Evolutionary conservation across 441 rosid species (phyloP), one percentile per base, ranked within the genome.

Genomic region (Arabidopsis hybrid): DNA sequence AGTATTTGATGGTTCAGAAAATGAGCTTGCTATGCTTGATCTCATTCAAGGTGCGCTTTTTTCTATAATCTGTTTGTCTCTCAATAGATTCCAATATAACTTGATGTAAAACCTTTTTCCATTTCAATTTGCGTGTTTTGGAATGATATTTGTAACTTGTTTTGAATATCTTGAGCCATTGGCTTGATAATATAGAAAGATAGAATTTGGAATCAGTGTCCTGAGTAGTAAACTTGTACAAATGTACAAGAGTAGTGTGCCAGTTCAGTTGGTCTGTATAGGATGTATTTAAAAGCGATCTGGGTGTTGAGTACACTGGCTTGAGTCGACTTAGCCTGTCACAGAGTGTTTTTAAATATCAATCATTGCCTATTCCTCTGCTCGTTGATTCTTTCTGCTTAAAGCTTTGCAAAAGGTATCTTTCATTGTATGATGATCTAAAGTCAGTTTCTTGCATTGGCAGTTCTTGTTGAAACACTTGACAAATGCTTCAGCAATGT

Each of bases 401-500:
- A 17, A 50, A 26, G 17, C 51, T 36, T 31, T 31, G 55, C n/a
- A 12, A 5, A 10, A 42, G 4, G 35, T 7, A n/a, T 42, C 4
- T 61, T 62, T 32, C 8, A 0, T 63, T 13, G 70, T 47, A 57
- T 29, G 61, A 56, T 76, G 47, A 64, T 45, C 50, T 39, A 7
- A 7, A 69, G 32, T 47, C 17, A 4, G 14, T 13, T 70, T 65
- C 18, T 71, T 59, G 36, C 32, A 6, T 58, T 50, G 79, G 77
- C 91, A 95, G 99, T 95, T 84, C 84, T 90, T 83, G 99, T 90
- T 79, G 98, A 92, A 83, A 90, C 97, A 5, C 79, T 95, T 81
- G 99, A 95, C 85, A 95, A 89, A 83, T 95, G 97, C 95, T 95
- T 95, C 89, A 90, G 85, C 80, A 90, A 95, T 83, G 97, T 91